Percentiles rank a stretch among this genome's conserved stretches.
These are phyloP conservation scores for Stromatinia cepivora DNA, from an alignment of 2,329 filamentous ascomycete genomes.

Conservation along the genomic window DNA sequence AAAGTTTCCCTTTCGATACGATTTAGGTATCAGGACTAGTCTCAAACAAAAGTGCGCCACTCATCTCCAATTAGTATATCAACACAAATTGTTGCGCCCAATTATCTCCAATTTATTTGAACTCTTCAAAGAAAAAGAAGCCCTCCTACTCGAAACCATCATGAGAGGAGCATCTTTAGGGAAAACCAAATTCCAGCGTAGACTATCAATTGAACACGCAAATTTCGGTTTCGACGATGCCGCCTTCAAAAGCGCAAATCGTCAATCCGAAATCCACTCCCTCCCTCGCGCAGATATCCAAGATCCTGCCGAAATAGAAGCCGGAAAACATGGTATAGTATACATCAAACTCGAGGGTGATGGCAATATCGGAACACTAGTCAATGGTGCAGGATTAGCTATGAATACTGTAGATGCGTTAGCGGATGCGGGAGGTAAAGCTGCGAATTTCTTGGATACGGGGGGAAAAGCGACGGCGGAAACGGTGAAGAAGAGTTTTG, in stretches of 20 bases:
- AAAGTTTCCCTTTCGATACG: constrained; percentile 64
- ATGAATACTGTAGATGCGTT: constrained; percentile 91
- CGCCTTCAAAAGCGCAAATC: constrained; percentile 60
- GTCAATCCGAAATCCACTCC: constrained; percentile 60
- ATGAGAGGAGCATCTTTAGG: constrained; percentile 38
- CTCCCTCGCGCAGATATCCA: constrained; percentile 54
- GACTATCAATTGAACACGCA: constrained; percentile 53
- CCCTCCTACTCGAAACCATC: constrained; percentile 59
- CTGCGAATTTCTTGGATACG: constrained; percentile 85
- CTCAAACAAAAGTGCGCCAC: constrained; percentile 44
- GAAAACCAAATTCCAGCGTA: constrained; percentile 27
- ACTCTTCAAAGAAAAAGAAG: constrained; percentile 65
- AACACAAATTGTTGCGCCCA: constrained; percentile 40
- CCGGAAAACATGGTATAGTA: constrained; percentile 72
- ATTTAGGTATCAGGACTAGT: constrained; percentile 47
- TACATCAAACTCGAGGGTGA: constrained; percentile 64
- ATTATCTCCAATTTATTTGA: constrained; percentile 53
- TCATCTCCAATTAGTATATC: constrained; percentile 45
- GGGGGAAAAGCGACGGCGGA: constrained; percentile 83
- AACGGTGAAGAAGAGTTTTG: constrained; percentile 76
- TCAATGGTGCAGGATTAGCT: constrained; percentile 85
- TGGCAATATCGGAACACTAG: constrained; percentile 74
- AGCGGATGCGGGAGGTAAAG: constrained; percentile 62
- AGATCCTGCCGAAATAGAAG: constrained; percentile 59
- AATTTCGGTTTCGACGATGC: constrained; percentile 70